These are phyloP conservation scores for Ochetophila trinervis DNA, from an alignment of 306 rosid species.

Conservation along the genomic window DNA sequence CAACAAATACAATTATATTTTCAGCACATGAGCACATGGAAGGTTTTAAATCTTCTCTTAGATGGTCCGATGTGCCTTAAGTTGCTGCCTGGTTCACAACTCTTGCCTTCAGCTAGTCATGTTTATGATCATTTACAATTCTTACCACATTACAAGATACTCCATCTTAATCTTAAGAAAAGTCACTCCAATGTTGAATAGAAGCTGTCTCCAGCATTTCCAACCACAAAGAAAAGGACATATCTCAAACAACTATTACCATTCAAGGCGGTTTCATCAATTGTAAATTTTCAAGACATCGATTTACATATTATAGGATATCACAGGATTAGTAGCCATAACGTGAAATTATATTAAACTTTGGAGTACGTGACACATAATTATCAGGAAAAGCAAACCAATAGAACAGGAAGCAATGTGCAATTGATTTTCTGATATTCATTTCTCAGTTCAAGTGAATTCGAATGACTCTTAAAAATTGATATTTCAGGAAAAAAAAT, in stretches of 20 bases:
- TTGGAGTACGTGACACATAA: too few species aligned
- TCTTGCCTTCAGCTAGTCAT: background rate
- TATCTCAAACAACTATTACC: background rate
- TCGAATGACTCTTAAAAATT: background rate
- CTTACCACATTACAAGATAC: background rate
- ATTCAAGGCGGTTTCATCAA: background rate
- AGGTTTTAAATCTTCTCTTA: too few species aligned
- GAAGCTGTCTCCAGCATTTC: background rate
- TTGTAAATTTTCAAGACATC: background rate
- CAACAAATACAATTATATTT: too few species aligned
- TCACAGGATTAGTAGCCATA: too few species aligned
- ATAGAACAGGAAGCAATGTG: too few species aligned
- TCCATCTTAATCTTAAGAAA: conserved; percentile 2
- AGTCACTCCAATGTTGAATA: background rate
- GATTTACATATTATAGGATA: too few species aligned
- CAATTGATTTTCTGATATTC: too few species aligned
- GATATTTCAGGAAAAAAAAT: too few species aligned
- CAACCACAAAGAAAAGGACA: background rate
- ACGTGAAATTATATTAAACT: too few species aligned
- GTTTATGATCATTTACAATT: background rate
- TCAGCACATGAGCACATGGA: too few species aligned
- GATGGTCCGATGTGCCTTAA: background rate
- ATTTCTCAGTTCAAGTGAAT: too few species aligned
- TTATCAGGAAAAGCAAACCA: too few species aligned
- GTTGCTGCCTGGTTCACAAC: background rate